phyloP scores from a whole-genome alignment of 208 protist genomes.

The Leishmania lainsoni region DNA sequence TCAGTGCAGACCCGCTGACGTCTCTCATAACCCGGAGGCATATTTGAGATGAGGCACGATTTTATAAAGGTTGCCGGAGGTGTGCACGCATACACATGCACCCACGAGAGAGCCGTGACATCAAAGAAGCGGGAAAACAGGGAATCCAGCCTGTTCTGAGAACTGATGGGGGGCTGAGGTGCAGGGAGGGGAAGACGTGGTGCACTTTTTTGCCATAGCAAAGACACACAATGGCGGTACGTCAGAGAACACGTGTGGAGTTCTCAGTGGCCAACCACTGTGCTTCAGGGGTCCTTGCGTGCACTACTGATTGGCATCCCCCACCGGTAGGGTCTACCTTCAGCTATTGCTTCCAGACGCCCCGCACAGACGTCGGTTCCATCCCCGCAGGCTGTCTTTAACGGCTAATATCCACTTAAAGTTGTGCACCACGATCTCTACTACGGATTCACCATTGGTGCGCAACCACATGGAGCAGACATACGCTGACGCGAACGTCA shows the following conservation, averaged over 20 bases:
- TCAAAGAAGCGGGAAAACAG: no score
- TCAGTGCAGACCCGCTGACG: not conserved
- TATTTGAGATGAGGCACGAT: not conserved
- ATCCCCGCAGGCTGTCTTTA: not conserved
- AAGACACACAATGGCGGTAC: not conserved
- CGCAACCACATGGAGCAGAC: conserved; percentile 23
- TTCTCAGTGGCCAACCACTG: not conserved
- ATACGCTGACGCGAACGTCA: conserved; percentile 20
- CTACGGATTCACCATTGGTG: conserved; percentile 25
- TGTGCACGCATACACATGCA: no score
- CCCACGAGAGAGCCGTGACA: no score
- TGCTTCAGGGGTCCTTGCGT: not conserved
- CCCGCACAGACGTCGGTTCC: not conserved
- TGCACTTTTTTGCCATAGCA: not conserved
- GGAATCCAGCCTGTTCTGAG: no score
- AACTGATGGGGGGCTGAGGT: no score
- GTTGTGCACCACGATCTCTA: conserved; percentile 21
- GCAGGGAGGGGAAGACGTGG: no score
- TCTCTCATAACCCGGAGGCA: not conserved
- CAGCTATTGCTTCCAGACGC: not conserved
- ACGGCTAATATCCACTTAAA: not conserved
- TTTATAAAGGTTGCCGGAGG: no score
- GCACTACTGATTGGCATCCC: not conserved
- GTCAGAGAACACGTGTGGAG: not conserved
- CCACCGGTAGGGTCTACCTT: no score